Conservation (phyloP, 2,329 filamentous ascomycete species). For the Ophiostoma himal-ulmi region DNA sequence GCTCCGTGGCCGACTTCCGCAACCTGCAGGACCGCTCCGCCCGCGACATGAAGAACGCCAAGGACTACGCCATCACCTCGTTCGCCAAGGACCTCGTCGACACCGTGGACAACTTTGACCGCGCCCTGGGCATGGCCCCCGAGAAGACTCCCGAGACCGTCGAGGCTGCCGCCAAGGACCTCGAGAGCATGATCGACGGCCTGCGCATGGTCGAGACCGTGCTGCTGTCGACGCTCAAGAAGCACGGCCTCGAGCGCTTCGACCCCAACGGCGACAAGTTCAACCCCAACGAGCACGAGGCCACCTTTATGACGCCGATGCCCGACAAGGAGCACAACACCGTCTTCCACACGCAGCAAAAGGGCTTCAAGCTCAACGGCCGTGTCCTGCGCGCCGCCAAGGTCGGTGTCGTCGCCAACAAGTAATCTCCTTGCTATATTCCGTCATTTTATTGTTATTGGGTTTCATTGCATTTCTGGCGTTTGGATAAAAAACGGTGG, state of each 20-base stretch:
- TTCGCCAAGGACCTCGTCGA: constrained; percentile 95
- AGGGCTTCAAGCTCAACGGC: constrained; percentile 92
- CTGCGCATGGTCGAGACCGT: constrained; percentile 93
- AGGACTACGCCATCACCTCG: constrained; percentile 90
- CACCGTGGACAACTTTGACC: constrained; percentile 94
- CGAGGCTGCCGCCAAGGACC: constrained; percentile 55
- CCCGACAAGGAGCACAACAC: constrained; percentile 82
- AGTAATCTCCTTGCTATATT: constrained; percentile 30
- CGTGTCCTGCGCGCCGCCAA: constrained; percentile 85
- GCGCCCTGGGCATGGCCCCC: constrained; percentile 75
- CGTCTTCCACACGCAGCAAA: constrained; percentile 89
- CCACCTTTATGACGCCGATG: constrained; percentile 87
- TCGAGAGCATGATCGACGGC: constrained; percentile 76
- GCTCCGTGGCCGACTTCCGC: constrained; percentile 91
- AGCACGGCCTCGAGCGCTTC: constrained; percentile 89
- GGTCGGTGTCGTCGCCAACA: constrained; percentile 91
- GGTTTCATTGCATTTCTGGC: constrained; percentile 17
- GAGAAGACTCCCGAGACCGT: constrained; percentile 34
- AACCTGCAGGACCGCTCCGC: constrained; percentile 94
- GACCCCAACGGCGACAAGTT: constrained; percentile 81
- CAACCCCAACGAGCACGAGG: constrained; percentile 94
- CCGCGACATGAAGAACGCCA: constrained; percentile 80
- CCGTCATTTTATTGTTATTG: background rate
- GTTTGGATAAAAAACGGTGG: constrained; percentile 17
- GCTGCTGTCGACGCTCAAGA: constrained; percentile 79